A percentile compares a stretch with the other conserved stretches of the same genome.
phyloP scores from a whole-genome alignment of 2,329 filamentous ascomycete species.

The Hypoxylon sp. region DNA sequence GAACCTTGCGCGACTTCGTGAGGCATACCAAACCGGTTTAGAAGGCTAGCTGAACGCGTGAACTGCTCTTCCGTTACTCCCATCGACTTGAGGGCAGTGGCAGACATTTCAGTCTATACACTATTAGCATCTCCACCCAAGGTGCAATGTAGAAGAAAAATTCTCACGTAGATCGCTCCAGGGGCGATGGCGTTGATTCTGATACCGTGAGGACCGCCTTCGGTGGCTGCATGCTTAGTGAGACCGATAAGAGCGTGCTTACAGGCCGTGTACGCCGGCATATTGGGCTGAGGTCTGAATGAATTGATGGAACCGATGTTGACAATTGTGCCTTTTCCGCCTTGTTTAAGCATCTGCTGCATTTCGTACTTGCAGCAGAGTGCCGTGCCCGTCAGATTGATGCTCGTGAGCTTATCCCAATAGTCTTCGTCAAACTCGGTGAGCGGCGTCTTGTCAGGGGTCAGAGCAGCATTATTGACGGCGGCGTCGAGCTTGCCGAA shows the following conservation, averaged over 20 bases:
- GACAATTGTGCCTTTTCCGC: constrained; percentile 54
- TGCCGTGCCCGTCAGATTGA: constrained; percentile 60
- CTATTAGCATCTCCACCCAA: not conserved
- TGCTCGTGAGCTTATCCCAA: constrained; percentile 56
- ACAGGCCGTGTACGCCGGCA: constrained; percentile 59
- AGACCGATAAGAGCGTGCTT: constrained; percentile 62
- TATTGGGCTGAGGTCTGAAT: constrained; percentile 54
- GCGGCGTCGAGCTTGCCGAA: constrained; percentile 60
- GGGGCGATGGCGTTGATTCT: constrained; percentile 56
- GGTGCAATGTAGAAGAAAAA: not conserved
- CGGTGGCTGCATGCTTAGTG: constrained; percentile 57
- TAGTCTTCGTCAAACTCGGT: constrained; percentile 55
- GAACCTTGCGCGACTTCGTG: constrained; percentile 55
- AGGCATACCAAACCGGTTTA: constrained; percentile 44
- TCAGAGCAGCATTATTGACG: constrained; percentile 58
- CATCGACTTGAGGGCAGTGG: constrained; percentile 41
- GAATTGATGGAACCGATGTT: constrained; percentile 61
- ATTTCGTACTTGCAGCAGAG: constrained; percentile 59
- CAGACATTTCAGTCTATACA: constrained; percentile 46
- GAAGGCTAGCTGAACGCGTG: constrained; percentile 29
- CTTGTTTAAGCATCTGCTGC: constrained; percentile 58
- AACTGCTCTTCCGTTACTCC: constrained; percentile 44
- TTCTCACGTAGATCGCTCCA: constrained; percentile 44
- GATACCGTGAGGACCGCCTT: constrained; percentile 54
- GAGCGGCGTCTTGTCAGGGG: constrained; percentile 49